Conservation (phyloP, 2,329 filamentous ascomycete species). For the Byssochlamys sp. region DNA sequence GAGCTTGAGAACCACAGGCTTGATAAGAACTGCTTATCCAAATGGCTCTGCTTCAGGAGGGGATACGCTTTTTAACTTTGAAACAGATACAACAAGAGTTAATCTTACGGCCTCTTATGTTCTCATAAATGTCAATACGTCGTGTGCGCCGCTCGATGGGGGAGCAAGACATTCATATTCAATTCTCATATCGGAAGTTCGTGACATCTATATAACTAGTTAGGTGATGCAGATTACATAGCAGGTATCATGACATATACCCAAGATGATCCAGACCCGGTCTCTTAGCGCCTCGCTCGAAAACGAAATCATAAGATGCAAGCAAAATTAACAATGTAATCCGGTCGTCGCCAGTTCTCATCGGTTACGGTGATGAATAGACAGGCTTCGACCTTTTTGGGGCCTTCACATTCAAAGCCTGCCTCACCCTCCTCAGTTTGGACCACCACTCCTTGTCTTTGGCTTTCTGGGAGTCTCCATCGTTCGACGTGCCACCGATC, state of each 20-base stretch:
- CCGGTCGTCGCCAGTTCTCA: neutral
- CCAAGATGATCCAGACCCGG: neutral
- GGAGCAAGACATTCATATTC: neutral
- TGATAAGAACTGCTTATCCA: too few relatives aligned
- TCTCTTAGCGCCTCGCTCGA: neutral
- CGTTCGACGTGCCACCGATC: constrained; percentile 14
- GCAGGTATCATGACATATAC: neutral
- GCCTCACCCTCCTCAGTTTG: constrained; percentile 57
- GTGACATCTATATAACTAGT: neutral
- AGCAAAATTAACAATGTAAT: neutral
- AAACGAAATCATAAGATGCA: neutral
- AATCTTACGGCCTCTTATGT: too few relatives aligned
- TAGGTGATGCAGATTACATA: neutral
- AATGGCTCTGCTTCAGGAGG: too few relatives aligned
- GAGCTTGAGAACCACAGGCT: too few relatives aligned
- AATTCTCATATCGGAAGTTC: neutral
- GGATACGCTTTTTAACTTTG: too few relatives aligned
- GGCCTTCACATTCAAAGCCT: constrained; percentile 58
- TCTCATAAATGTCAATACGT: too few relatives aligned
- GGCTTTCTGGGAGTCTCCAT: constrained; percentile 39
- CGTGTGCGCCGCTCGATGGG: too few relatives aligned
- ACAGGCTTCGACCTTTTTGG: constrained; percentile 38
- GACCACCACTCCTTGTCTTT: constrained; percentile 30
- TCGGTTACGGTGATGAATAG: neutral
- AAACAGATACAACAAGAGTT: too few relatives aligned